Percentiles rank a stretch among this genome's conserved stretches.
These are phyloP conservation scores for Globisporangium uncinulatum DNA, from an alignment of 352 stramenopile species.

Conservation along the genomic window DNA sequence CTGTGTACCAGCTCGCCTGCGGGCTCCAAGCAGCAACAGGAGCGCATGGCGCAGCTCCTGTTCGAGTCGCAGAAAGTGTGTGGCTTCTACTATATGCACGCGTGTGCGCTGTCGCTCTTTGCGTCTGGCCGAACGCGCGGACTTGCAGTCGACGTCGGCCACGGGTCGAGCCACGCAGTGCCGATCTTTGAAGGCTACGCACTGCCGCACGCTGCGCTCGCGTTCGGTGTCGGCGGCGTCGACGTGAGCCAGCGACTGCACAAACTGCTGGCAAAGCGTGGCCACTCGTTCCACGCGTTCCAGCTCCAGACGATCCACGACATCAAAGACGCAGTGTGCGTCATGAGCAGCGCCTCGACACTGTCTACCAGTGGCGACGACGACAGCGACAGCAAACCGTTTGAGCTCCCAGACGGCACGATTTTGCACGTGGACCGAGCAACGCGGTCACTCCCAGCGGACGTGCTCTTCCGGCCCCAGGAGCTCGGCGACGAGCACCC, in stretches of 20 bases:
- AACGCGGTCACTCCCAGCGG: conserved; percentile 59
- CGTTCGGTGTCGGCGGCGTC: conserved; percentile 60
- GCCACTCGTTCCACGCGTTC: conserved; percentile 65
- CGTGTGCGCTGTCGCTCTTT: conserved; percentile 81
- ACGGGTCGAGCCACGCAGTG: conserved; percentile 81
- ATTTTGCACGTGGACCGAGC: conserved; percentile 76
- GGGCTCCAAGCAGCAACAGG: conserved; percentile 59
- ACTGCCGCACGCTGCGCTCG: conserved; percentile 65
- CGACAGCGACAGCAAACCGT: conserved; percentile 34
- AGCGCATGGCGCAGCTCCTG: conserved; percentile 80
- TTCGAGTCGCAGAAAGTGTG: conserved; percentile 80
- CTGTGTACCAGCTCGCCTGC: conserved; percentile 60
- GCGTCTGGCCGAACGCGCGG: conserved; percentile 81
- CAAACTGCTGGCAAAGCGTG: conserved; percentile 58
- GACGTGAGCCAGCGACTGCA: conserved; percentile 76
- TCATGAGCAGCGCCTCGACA: conserved; percentile 16
- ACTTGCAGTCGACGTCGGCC: conserved; percentile 82
- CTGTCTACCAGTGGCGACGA: no score
- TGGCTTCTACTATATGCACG: conserved; percentile 85
- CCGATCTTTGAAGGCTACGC: conserved; percentile 84
- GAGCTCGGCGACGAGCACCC: conserved; percentile 93
- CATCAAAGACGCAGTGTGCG: conserved; percentile 77
- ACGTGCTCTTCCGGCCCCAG: conserved; percentile 81
- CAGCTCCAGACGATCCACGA: conserved; percentile 72
- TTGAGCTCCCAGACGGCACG: conserved; percentile 83